Evolutionary conservation across 306 rosid species (phyloP).

Genomic region (Acacia melanoxylon): DNA sequence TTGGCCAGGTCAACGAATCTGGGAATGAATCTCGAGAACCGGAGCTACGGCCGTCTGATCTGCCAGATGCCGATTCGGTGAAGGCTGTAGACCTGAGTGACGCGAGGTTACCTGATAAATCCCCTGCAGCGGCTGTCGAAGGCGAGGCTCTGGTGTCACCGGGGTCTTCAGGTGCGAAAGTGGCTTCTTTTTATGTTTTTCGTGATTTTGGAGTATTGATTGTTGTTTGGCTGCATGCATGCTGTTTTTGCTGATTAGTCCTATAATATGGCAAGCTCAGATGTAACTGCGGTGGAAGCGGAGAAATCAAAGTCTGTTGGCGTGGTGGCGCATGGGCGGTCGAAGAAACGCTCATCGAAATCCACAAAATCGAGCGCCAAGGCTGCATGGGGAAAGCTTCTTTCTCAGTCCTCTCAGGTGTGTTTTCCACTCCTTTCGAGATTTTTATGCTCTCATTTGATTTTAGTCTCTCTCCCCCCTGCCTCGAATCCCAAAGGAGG

Average conservation of each 20-base stretch:
- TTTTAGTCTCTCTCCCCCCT: not conserved
- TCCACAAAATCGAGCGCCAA: slow-evolving; percentile 42
- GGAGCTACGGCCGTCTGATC: slow-evolving; percentile 72
- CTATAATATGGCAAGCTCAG: slow-evolving; percentile 36
- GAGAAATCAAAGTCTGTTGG: slow-evolving; percentile 51
- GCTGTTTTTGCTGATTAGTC: slow-evolving; percentile 34
- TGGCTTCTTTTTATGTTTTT: not conserved
- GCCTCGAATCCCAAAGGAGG: not conserved
- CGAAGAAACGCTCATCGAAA: slow-evolving; percentile 55
- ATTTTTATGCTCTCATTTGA: slow-evolving; percentile 10
- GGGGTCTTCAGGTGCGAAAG: slow-evolving; percentile 51
- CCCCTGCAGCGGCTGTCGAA: slow-evolving; percentile 48
- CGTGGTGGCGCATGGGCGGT: slow-evolving; percentile 34
- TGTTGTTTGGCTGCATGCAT: slow-evolving; percentile 29
- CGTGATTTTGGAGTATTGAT: slow-evolving; percentile 7
- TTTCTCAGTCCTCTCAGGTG: slow-evolving; percentile 94
- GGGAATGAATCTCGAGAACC: slow-evolving; percentile 54
- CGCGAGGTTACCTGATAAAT: slow-evolving; percentile 44
- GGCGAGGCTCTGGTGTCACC: slow-evolving; percentile 61
- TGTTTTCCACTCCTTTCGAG: slow-evolving; percentile 20
- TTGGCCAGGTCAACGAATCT: slow-evolving; percentile 69
- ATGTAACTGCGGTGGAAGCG: slow-evolving; percentile 44
- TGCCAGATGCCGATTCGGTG: slow-evolving; percentile 50
- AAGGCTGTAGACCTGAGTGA: slow-evolving; percentile 55
- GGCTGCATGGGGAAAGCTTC: slow-evolving; percentile 81